These are phyloP conservation scores for Apiospora arundinis DNA, from an alignment of 2,329 filamentous ascomycete species.

Conservation along the genomic window DNA sequence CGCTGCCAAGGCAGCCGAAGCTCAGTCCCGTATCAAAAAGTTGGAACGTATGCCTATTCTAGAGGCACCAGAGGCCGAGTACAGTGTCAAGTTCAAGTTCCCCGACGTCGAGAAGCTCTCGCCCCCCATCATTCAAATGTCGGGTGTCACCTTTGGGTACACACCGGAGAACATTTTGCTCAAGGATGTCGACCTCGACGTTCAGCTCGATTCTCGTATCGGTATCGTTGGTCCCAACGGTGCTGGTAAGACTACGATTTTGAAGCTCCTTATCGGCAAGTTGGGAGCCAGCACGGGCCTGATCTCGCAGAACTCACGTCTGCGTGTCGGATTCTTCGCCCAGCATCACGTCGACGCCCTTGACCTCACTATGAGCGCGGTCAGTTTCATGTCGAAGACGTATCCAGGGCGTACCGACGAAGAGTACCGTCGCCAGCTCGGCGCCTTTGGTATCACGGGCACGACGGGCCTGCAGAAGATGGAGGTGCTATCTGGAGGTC, in stretches of 20 bases:
- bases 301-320: constrained; percentile 85
- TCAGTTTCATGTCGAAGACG: constrained; percentile 93
- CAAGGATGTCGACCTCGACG: constrained; percentile 88
- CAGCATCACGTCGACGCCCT: constrained; percentile 98
- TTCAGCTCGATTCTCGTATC: constrained; percentile 96
- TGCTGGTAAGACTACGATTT: constrained; percentile 97
- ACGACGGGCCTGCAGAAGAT: constrained; percentile 98
- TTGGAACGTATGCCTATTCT: constrained; percentile 95
- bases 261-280: constrained; percentile 94
- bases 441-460: constrained; percentile 88
- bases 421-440: constrained; percentile 93
- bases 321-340: constrained; percentile 95
- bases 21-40: constrained; percentile 98
- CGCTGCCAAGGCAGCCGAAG: constrained; percentile 96
- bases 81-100: constrained; percentile 96
- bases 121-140: constrained; percentile 98
- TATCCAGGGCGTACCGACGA: constrained; percentile 94
- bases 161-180: constrained; percentile 79
- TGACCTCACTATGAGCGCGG: constrained; percentile 86
- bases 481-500: constrained; percentile 90
- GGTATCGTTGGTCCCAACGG: constrained; percentile 99
- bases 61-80: constrained; percentile 88
- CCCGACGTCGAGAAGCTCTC: constrained; percentile 97
- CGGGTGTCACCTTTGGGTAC: constrained; percentile 90
- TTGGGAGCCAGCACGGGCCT: constrained; percentile 78